These are phyloP conservation scores for Lipomyces oligophaga DNA, from an alignment of 805 yeast species.

Conservation along the genomic window DNA sequence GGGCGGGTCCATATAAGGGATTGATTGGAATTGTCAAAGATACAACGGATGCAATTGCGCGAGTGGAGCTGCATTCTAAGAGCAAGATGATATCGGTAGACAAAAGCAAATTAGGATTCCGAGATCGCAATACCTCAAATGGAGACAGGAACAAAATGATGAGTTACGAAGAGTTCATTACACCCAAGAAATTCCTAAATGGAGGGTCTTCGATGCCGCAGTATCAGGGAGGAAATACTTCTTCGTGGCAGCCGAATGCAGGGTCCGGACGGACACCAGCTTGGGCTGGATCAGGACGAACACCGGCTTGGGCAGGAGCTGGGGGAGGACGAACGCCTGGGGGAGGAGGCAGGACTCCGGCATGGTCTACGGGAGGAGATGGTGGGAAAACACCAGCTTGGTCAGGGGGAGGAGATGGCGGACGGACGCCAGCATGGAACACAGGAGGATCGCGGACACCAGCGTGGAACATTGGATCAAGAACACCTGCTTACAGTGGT, in stretches of 20 bases:
- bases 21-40: conserved; percentile 89
- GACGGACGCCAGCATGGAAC: conserved; percentile 42
- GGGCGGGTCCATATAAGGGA: conserved; percentile 93
- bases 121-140: conserved; percentile 62
- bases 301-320: conserved; percentile 35
- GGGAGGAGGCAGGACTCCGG: conserved; percentile 47
- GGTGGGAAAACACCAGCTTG: conserved; percentile 55
- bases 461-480: conserved; percentile 36
- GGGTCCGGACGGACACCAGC: conserved; percentile 34
- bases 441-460: conserved; percentile 44
- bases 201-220: conserved; percentile 31
- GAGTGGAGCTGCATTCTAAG: conserved; percentile 91
- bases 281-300: conserved; percentile 31
- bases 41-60: conserved; percentile 84
- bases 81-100: conserved; percentile 81
- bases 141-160: conserved; percentile 49
- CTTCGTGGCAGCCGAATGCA: conserved; percentile 8
- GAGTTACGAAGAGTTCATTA: conserved; percentile 76
- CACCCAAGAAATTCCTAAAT: conserved; percentile 36
- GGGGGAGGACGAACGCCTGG: conserved; percentile 39
- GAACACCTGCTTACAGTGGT: conserved; percentile 28
- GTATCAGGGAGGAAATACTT: conserved; percentile 34
- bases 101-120: conserved; percentile 72
- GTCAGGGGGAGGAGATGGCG: conserved; percentile 48
- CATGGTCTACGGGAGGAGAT: conserved; percentile 46